Percentiles rank a stretch among this genome's conserved stretches.
These are phyloP conservation scores for Juglanconis sp. DNA, from an alignment of 2,329 filamentous ascomycete genomes.

Conservation along the genomic window DNA sequence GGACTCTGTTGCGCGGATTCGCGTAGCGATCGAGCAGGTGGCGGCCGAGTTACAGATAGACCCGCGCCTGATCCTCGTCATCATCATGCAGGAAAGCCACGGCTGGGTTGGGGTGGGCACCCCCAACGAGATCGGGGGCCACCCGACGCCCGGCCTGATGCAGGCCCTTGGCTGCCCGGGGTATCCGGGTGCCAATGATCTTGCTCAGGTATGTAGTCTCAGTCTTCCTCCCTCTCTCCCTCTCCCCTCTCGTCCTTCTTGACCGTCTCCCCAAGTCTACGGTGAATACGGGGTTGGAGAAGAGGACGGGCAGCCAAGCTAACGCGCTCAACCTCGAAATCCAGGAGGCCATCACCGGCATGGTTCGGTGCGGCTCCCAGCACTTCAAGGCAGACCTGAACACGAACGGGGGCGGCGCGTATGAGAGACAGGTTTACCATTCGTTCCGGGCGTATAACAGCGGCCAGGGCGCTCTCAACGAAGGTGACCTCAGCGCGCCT, in stretches of 20 bases:
- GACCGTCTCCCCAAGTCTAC: too few relatives aligned
- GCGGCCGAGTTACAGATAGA: conserved; percentile 32
- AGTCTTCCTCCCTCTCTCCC: too few relatives aligned
- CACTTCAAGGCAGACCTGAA: conserved; percentile 26
- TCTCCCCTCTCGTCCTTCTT: too few relatives aligned
- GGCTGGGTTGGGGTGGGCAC: conserved; percentile 36
- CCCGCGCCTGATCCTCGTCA: conserved; percentile 34
- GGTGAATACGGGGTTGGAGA: too few relatives aligned
- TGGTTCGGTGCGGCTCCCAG: conserved; percentile 28
- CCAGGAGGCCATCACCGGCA: conserved; percentile 32
- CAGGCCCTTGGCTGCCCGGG: conserved; percentile 34
- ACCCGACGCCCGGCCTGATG: conserved; percentile 37
- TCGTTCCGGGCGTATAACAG: not conserved
- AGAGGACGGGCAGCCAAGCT: too few relatives aligned
- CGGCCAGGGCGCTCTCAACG: not conserved
- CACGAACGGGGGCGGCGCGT: not conserved
- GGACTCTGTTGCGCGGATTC: conserved; percentile 32
- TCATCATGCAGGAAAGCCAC: conserved; percentile 40
- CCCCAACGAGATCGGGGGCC: conserved; percentile 31
- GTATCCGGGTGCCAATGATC: conserved; percentile 30
- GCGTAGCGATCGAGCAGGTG: conserved; percentile 28
- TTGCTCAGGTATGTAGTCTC: conserved; percentile 22
- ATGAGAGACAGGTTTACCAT: not conserved
- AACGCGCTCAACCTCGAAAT: not conserved
- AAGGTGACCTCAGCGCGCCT: not conserved